Evolutionary conservation across 345 rosid species (phyloP).

Genomic region (Moricandia moricandioides): DNA sequence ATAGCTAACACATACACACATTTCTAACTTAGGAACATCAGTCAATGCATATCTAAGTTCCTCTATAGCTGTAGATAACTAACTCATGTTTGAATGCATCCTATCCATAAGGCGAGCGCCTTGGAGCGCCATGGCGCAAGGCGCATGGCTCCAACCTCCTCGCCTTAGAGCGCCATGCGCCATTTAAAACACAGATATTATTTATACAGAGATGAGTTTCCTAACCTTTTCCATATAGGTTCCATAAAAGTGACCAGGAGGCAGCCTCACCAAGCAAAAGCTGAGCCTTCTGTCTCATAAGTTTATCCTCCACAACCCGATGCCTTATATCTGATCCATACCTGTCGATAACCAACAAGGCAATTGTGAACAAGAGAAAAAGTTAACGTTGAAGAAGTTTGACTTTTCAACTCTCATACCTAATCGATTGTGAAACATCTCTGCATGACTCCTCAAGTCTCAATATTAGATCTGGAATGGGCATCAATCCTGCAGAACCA

Average conservation of each 20-base stretch:
- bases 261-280: constrained; percentile 95
- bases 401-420: constrained; percentile 40
- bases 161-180: no score
- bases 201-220: constrained; percentile 21
- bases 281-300: constrained; percentile 95
- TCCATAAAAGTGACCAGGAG: constrained; percentile 97
- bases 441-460: constrained; percentile 82
- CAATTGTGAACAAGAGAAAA: constrained; percentile 10
- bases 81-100: no score
- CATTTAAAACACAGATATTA: no score
- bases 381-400: background rate
- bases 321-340: constrained; percentile 66
- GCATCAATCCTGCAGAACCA: constrained; percentile 68
- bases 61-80: no score
- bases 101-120: no score
- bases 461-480: constrained; percentile 77
- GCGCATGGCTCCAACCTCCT: no score
- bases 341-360: constrained; percentile 38
- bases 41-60: no score
- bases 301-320: constrained; percentile 84
- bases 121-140: no score
- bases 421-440: constrained; percentile 71
- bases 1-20: no score
- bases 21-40: no score
- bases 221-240: constrained; percentile 92